These are phyloP conservation scores for Leccinum incarnatum DNA, from an alignment of 768 basidiomycete genomes.

Conservation along the genomic window DNA sequence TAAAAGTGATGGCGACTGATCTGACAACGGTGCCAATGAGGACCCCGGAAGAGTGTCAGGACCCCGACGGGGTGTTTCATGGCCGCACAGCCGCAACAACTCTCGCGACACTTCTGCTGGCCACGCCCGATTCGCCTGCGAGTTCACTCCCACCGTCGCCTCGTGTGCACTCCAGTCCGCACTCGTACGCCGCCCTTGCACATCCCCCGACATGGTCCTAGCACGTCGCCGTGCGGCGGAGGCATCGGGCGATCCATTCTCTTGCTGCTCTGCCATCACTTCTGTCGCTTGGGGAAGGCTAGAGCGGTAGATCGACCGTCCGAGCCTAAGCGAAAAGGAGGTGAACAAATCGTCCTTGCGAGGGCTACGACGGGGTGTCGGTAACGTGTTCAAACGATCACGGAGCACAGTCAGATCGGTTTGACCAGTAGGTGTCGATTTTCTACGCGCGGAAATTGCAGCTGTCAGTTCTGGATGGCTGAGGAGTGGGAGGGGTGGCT, in stretches of 20 bases:
- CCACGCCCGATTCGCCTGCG: slow-evolving; percentile 43
- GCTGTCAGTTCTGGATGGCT: slow-evolving; percentile 37
- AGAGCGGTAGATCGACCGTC: slow-evolving; percentile 25
- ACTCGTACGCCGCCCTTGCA: slow-evolving; percentile 45
- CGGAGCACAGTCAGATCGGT: slow-evolving; percentile 9
- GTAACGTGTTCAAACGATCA: slow-evolving; percentile 26
- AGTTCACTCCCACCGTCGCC: slow-evolving; percentile 36
- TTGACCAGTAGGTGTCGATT: slow-evolving; percentile 8
- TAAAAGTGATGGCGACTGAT: slow-evolving; percentile 26
- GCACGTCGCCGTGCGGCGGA: slow-evolving; percentile 19
- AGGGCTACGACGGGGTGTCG: slow-evolving; percentile 10
- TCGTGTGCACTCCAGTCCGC: slow-evolving; percentile 57
- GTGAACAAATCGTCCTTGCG: slow-evolving; percentile 22
- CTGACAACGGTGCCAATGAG: slow-evolving; percentile 2
- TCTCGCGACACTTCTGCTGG: slow-evolving; percentile 57
- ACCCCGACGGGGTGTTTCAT: slow-evolving; percentile 2
- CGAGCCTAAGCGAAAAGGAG: slow-evolving; percentile 26
- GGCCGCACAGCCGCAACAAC: slow-evolving; percentile 49
- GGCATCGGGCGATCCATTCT: slow-evolving; percentile 1
- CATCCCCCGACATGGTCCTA: slow-evolving; percentile 35
- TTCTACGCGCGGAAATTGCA: slow-evolving; percentile 20
- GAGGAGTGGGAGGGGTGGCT: slow-evolving; percentile 56
- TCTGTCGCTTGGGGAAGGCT: slow-evolving; percentile 29
- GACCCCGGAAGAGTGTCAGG: slow-evolving; percentile 25
- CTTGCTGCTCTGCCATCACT: slow-evolving; percentile 10